These are phyloP conservation scores for Cyclocybe cylindracea DNA, from an alignment of 768 basidiomycete genomes.

Conservation along the genomic window DNA sequence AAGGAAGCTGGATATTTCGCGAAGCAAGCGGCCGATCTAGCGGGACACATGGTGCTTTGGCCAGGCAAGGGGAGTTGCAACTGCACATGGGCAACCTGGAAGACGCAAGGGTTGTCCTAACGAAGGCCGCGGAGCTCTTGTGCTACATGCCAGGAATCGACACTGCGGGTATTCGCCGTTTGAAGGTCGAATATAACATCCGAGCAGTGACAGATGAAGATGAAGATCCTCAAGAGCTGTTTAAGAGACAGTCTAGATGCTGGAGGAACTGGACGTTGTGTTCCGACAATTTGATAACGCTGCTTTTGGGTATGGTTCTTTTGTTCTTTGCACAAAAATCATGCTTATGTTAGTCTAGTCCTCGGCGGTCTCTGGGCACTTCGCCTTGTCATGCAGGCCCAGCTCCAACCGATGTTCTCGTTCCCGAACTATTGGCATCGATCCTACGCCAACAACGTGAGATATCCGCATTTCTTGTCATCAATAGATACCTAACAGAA, in stretches of 20 bases:
- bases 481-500: neutral
- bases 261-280: constrained; percentile 60
- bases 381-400: constrained; percentile 24
- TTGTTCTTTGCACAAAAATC: neutral
- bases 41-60: constrained; percentile 65
- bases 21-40: constrained; percentile 74
- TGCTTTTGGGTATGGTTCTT: constrained; percentile 39
- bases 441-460: constrained; percentile 71
- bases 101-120: constrained; percentile 56
- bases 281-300: constrained; percentile 55
- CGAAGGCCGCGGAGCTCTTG: constrained; percentile 47
- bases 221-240: constrained; percentile 53
- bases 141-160: constrained; percentile 54
- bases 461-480: constrained; percentile 20
- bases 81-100: constrained; percentile 61
- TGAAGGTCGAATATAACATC: constrained; percentile 56
- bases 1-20: constrained; percentile 86
- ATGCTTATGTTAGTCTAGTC: constrained; percentile 25
- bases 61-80: constrained; percentile 69
- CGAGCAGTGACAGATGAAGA: constrained; percentile 38
- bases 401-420: constrained; percentile 45
- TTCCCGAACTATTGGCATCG: constrained; percentile 60
- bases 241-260: constrained; percentile 56
- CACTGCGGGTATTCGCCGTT: constrained; percentile 54
- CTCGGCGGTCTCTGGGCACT: constrained; percentile 44